Evolutionary conservation across 2,329 filamentous ascomycete species (phyloP), one percentile per base, ranked within the genome.

Genomic region (Pseudogymnoascus sp.): DNA sequence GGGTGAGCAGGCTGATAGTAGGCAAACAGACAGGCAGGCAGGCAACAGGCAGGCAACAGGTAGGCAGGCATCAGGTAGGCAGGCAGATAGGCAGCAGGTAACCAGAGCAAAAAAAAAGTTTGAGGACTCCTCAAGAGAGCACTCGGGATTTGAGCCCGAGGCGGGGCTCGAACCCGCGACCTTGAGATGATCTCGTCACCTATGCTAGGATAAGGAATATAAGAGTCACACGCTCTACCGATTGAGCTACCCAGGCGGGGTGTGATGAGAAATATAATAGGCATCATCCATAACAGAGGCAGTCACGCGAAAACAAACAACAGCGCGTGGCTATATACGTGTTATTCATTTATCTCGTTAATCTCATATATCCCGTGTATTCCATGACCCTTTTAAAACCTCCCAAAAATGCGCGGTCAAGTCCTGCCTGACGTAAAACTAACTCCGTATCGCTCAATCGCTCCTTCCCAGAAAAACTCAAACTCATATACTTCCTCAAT

Each of bases 201-300:
- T 21, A 54, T 57, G n/a, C 51, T 57, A 12, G 12, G 51, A 57
- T 57, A 57, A 29, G 51, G 34, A 57, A 16, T 79, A 79, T 21
- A 21, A 79, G 85, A 87, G 85, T 86, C 84, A 86, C 81, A 86
- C 84, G 84, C 84, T 87, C 84, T 87, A 86, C 82, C 81, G 81
- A 85, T 85, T 85, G 82, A 85, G 83, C 82, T 85, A 86, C 79
- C 81, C 80, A 77, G 80, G 80, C 80, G 66, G 29, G 21, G 21
- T 21, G 2, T 21, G 21, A 21, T 21, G 21, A 21, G 21, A 21
- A 21, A 21, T 31, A 31, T 10, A 31, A 31, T 31, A 31, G 36
- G 36, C 36, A 37, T 12, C n/a, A 37, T 12, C n/a, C 36, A 37
- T 12, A 11, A 34, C 10, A 34, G 3, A 34, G 7, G 21, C 16